These are phyloP conservation scores for Adansonia madagascariensis DNA, from an alignment of 441 rosid species.

Conservation along the genomic window DNA sequence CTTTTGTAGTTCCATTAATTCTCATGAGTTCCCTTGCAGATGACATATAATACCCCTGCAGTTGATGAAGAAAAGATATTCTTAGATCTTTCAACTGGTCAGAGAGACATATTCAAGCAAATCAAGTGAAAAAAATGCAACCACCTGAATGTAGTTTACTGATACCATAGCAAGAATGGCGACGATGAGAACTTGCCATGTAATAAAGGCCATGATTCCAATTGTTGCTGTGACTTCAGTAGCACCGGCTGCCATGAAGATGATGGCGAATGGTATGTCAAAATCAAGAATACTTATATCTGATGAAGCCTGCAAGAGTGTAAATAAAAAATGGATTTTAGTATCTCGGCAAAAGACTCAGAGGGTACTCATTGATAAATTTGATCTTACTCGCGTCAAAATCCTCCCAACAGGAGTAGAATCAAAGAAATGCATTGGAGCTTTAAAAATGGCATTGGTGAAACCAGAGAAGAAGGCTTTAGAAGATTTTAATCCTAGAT, in stretches of 20 bases:
- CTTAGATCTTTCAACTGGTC: not conserved
- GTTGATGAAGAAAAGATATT: not conserved
- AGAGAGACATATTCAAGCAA: not conserved
- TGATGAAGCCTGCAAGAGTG: slow-evolving; percentile 70
- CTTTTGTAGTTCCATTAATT: slow-evolving; percentile 90
- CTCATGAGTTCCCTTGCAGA: slow-evolving; percentile 81
- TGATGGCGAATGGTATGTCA: slow-evolving; percentile 66
- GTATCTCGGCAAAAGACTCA: not conserved
- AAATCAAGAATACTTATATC: slow-evolving; percentile 79
- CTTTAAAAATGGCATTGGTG: slow-evolving; percentile 69
- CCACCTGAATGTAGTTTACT: slow-evolving; percentile 73
- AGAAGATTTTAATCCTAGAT: slow-evolving; percentile 78
- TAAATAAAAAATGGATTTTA: not conserved
- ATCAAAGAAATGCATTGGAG: slow-evolving; percentile 87
- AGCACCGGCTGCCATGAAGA: slow-evolving; percentile 47
- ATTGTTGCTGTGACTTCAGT: slow-evolving; percentile 58
- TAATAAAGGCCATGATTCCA: slow-evolving; percentile 71
- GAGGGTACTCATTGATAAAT: not conserved
- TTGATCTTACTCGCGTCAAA: slow-evolving; percentile 70
- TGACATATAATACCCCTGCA: slow-evolving; percentile 68
- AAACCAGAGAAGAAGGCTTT: slow-evolving; percentile 75
- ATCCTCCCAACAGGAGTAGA: slow-evolving; percentile 90
- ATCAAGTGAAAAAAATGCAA: slow-evolving; percentile 1
- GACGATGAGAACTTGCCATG: slow-evolving; percentile 86
- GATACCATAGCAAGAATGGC: slow-evolving; percentile 62